These are phyloP conservation scores for Leishmania guyanensis DNA, from an alignment of 208 protist genomes.

Conservation along the genomic window DNA sequence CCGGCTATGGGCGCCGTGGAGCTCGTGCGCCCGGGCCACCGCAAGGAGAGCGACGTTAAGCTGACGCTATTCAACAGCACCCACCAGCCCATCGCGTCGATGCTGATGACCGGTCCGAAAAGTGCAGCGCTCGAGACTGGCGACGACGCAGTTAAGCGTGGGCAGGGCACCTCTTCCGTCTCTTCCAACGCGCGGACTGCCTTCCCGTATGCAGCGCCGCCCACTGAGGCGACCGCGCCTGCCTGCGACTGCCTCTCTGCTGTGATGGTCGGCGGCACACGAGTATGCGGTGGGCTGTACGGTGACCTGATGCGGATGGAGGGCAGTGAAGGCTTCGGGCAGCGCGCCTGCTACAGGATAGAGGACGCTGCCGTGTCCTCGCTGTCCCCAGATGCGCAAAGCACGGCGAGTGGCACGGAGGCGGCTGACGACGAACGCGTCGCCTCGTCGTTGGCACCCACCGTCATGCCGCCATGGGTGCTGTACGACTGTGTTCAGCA, in stretches of 20 bases:
- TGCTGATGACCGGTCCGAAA: slow-evolving; percentile 65
- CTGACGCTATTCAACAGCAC: slow-evolving; percentile 63
- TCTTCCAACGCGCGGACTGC: background rate
- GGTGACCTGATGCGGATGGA: slow-evolving; percentile 33
- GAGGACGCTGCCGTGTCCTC: background rate
- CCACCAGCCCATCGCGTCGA: slow-evolving; percentile 55
- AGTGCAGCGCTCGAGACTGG: background rate
- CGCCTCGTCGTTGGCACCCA: background rate
- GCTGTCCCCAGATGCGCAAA: background rate
- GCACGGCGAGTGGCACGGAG: background rate
- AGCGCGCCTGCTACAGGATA: slow-evolving; percentile 38
- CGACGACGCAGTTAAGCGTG: background rate
- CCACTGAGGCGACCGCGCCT: background rate
- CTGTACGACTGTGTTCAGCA: slow-evolving; percentile 46
- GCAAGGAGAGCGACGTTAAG: slow-evolving; percentile 62
- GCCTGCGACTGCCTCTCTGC: background rate
- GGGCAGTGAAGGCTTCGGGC: slow-evolving; percentile 32
- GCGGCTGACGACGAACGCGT: background rate
- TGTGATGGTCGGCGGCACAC: slow-evolving; percentile 24
- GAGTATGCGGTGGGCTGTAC: slow-evolving; percentile 46
- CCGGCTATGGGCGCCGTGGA: slow-evolving; percentile 77
- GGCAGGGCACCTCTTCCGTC: background rate
- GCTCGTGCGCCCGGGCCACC: slow-evolving; percentile 54
- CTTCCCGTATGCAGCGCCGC: slow-evolving; percentile 2
- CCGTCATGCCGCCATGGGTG: slow-evolving; percentile 66